phyloP scores from a whole-genome alignment of 148 eudicot genomes.

The Bassia scoparia region DNA sequence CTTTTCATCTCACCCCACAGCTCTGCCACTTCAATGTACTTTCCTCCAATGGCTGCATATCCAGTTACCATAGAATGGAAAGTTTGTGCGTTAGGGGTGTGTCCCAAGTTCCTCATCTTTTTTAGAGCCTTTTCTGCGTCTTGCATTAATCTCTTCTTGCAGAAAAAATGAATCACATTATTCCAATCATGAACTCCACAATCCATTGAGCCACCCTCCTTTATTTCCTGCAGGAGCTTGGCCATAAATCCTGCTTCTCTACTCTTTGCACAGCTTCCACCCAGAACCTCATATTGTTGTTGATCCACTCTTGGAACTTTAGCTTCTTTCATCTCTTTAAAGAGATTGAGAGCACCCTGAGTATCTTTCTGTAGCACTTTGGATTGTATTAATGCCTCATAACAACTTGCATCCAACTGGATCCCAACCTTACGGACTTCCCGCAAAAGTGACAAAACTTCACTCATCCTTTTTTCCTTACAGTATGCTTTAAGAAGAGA shows the following conservation, averaged over 20 bases:
- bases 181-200: constrained; percentile 95
- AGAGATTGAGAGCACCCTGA: constrained; percentile 64
- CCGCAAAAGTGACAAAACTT: constrained; percentile 53
- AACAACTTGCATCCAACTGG: constrained; percentile 75
- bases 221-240: constrained; percentile 79
- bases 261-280: constrained; percentile 38
- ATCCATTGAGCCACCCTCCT: constrained; percentile 65
- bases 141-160: constrained; percentile 85
- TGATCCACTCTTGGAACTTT: constrained; percentile 52
- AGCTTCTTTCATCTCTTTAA: constrained; percentile 95
- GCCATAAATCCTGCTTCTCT: constrained; percentile 66
- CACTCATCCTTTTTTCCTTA: constrained; percentile 52
- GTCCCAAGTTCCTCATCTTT: constrained; percentile 86
- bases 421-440: constrained; percentile 78
- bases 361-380: constrained; percentile 69
- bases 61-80: constrained; percentile 92
- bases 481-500: constrained; percentile 85
- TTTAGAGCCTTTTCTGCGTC: constrained; percentile 96
- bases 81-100: constrained; percentile 86
- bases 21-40: constrained; percentile 83
- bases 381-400: constrained; percentile 56
- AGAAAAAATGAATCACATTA: constrained; percentile 78
- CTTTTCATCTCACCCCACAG: constrained; percentile 95
- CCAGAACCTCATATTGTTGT: constrained; percentile 55
- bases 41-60: constrained; percentile 89